Conservation (phyloP, 352 stramenopile genomes). For the Globisporangium perplexum region DNA sequence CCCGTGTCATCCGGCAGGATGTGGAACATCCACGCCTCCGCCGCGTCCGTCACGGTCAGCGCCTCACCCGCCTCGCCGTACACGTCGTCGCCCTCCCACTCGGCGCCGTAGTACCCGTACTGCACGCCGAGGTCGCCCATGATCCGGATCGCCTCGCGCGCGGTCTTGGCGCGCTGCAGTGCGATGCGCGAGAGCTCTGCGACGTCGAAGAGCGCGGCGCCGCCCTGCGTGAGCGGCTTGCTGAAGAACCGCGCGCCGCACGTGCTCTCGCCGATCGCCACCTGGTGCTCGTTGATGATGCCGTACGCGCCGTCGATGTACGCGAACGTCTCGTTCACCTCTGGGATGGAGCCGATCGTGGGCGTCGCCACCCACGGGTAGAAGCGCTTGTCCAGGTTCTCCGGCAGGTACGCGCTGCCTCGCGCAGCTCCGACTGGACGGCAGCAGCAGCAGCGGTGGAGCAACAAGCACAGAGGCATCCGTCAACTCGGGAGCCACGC, state of each 20-base stretch:
- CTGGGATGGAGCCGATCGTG: slow-evolving; percentile 61
- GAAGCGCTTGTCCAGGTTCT: slow-evolving; percentile 65
- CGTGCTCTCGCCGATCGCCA: slow-evolving; percentile 80
- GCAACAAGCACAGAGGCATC: no score
- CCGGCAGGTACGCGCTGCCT: slow-evolving; percentile 48
- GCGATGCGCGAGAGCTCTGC: slow-evolving; percentile 83
- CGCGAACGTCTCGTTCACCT: slow-evolving; percentile 57
- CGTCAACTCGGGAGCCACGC: no score
- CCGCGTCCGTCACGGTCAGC: slow-evolving; percentile 87
- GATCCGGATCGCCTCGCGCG: slow-evolving; percentile 76
- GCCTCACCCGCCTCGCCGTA: slow-evolving; percentile 84
- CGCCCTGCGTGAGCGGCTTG: slow-evolving; percentile 56
- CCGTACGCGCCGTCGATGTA: slow-evolving; percentile 80
- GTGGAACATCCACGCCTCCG: slow-evolving; percentile 95
- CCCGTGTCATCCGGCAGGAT: slow-evolving; percentile 92
- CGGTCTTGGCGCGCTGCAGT: slow-evolving; percentile 80
- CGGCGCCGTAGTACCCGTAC: slow-evolving; percentile 92
- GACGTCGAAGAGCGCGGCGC: slow-evolving; percentile 88
- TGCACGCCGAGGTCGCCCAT: slow-evolving; percentile 92
- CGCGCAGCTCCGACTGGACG: slow-evolving; percentile 47
- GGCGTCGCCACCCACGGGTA: slow-evolving; percentile 60
- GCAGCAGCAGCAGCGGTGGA: neutral
- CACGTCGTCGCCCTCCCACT: slow-evolving; percentile 59
- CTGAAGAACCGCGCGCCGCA: slow-evolving; percentile 60
- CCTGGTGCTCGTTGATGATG: slow-evolving; percentile 81